Evolutionary conservation across 2,329 filamentous ascomycete genomes (phyloP).

Genomic region (Colletotrichum acutatum): DNA sequence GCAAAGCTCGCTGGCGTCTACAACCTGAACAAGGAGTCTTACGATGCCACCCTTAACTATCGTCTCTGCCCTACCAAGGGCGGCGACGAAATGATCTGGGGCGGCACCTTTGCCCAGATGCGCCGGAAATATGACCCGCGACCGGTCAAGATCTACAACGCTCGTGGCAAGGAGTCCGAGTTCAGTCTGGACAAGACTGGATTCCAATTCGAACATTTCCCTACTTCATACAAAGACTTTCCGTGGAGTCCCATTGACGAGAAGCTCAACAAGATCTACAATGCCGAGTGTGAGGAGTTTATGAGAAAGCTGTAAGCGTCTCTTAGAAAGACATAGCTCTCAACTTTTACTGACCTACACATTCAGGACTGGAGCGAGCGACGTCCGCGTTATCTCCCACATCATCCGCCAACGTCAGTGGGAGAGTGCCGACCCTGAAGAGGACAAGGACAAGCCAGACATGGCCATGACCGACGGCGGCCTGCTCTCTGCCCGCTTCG

Average conservation of each 20-base stretch:
- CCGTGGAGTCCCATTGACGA: constrained; percentile 20
- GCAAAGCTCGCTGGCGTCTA: constrained; percentile 7
- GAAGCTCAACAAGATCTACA: neutral
- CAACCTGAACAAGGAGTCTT: neutral
- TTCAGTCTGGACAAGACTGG: constrained; percentile 11
- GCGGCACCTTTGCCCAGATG: constrained; percentile 23
- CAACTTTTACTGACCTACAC: neutral
- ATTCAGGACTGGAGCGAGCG: neutral
- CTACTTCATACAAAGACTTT: constrained; percentile 15
- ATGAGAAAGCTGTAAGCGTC: constrained; percentile 8
- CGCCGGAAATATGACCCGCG: constrained; percentile 16
- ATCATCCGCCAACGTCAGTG: constrained; percentile 13
- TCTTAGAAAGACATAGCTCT: neutral
- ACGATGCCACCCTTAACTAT: constrained; percentile 8
- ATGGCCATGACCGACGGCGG: constrained; percentile 23
- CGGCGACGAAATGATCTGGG: constrained; percentile 21
- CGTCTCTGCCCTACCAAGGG: constrained; percentile 15
- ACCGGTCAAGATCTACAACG: constrained; percentile 1
- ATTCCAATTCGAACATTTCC: constrained; percentile 10
- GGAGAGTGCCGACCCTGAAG: constrained; percentile 3
- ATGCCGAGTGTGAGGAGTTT: constrained; percentile 11
- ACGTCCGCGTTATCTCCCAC: constrained; percentile 13
- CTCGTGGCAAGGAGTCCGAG: constrained; percentile 8
- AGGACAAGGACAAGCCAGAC: constrained; percentile 10
- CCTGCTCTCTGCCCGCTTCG: neutral